Evolutionary conservation across 129 eudicot genomes (phyloP), one percentile per base, ranked within the genome.

Genomic region (Silybum marianum): DNA sequence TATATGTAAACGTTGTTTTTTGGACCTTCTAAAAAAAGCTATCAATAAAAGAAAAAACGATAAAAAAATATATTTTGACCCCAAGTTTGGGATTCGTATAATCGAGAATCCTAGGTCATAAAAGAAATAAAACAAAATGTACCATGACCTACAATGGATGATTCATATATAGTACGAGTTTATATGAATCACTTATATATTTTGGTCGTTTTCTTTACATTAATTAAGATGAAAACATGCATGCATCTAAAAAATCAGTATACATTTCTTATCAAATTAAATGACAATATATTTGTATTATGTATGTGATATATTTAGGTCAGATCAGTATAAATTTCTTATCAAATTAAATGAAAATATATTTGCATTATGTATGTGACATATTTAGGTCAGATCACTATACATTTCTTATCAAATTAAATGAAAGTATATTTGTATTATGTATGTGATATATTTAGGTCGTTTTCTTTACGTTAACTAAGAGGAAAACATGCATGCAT

Each of bases 51-150:
- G 66, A 58, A 7, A 7, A 58, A 58, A 58, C 66, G 66, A n/a
- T 1, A n/a, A 6, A 58, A 58, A 18, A 58, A 3, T 18, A 58
- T 58, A 58, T n/a, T n/a, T 21, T 58, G 9, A 58, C 66, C 22
- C 63, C 0, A 58, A 58, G 23, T 58, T 58, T 24, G 9, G 71
- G 71, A 13, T 10, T 22, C 7, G 8, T 0, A 66, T 1, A 23
- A 10, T 24, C 71, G 18, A 66, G 18, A 25, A 25, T 22, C 13
- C 71, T 66, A 66, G 34, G 71, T 66, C 34, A 66, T 66, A 66
- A 2, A 65, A 65, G 30, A 65, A 21, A 65, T 54, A 65, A 66
- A 66, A 66, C 71, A 66, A 66, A 66, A 23, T 66, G 71, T 66
- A 66, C 71, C 6, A 66, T 66, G 71, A 25, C 34, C 71, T 24